phyloP scores from a whole-genome alignment of 2,329 filamentous ascomycete genomes.

The Hypoxylon sp. region DNA sequence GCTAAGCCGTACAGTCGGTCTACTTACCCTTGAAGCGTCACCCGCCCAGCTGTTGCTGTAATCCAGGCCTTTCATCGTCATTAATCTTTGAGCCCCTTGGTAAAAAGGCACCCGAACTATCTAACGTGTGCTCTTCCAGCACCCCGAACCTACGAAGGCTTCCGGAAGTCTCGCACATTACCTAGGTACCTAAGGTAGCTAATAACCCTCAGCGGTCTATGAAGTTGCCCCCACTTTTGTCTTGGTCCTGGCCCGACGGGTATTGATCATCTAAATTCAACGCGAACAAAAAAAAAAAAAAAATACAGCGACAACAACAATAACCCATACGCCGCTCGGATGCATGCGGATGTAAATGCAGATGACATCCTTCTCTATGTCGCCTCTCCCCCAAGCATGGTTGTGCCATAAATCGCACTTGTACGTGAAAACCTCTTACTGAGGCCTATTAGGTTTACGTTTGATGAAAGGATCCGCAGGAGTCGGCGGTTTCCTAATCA shows the following conservation, averaged over 20 bases:
- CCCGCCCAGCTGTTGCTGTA: slow-evolving; percentile 8
- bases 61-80: slow-evolving; percentile 15
- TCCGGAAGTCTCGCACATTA: slow-evolving; percentile 5
- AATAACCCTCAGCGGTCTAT: slow-evolving; percentile 9
- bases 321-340: slow-evolving; percentile 23
- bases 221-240: neutral
- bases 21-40: slow-evolving; percentile 24
- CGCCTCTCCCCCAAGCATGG: slow-evolving; percentile 4
- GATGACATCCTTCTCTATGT: neutral
- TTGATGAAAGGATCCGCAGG: slow-evolving; percentile 46
- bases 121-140: neutral
- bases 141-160: slow-evolving; percentile 20
- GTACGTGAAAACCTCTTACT: slow-evolving; percentile 10
- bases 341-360: slow-evolving; percentile 21
- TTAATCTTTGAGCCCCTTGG: slow-evolving; percentile 7
- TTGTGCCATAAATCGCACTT: neutral
- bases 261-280: slow-evolving; percentile 22
- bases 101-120: neutral
- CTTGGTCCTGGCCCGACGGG: slow-evolving; percentile 3
- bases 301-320: no score
- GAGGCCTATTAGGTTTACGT: slow-evolving; percentile 46
- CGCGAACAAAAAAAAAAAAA: slow-evolving; percentile 4
- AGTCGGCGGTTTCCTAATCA: slow-evolving; percentile 32
- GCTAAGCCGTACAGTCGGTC: slow-evolving; percentile 8
- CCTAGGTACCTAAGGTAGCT: no score